Evolutionary conservation across 805 yeast genomes (phyloP), one percentile per base, ranked within the genome.

Genomic region (Candida dendrica): DNA sequence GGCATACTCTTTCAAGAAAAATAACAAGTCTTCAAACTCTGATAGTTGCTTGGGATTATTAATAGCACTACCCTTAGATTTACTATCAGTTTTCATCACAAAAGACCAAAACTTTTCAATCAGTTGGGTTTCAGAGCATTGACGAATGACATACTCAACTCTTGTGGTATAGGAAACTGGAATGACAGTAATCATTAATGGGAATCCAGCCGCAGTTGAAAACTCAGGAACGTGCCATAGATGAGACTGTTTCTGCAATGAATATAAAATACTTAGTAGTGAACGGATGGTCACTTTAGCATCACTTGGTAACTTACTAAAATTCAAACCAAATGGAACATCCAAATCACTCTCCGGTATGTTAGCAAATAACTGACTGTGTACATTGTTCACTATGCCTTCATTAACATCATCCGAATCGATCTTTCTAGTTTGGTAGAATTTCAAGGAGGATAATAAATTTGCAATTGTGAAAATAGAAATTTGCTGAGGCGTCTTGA

Each of bases 1-100:
- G 3, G 76, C 69, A 54, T 75, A 82, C 34, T 75, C 74, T 45
- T 71, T 73, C 41, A 83, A 53, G 37, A 81, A 47, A 17, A 61
- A 63, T 13, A 80, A 52, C 4, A 75, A 59, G 1, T 68, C 66
- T 0, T 65, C 56, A 44, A 61, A 68, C 8, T 30, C 18, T 3
- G 14, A n/a, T 1, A 34, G 27, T 1, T 30, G 17, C 19, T 32
- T 19, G 16, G n/a, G n/a, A n/a, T n/a, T n/a, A n/a, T n/a, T n/a
- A n/a, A n/a, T n/a, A n/a, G n/a, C n/a, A n/a, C n/a, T n/a, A n/a
- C n/a, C n/a, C n/a, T n/a, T n/a, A n/a, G n/a, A n/a, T n/a, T n/a
- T n/a, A n/a, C n/a, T n/a, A n/a, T n/a, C n/a, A n/a, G n/a, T n/a
- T n/a, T 22, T 22, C 24, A 6, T 22, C 24, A 22, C 24, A 22